phyloP scores from a whole-genome alignment of 257 asterid genomes.

The Craterostigma plantagineum region DNA sequence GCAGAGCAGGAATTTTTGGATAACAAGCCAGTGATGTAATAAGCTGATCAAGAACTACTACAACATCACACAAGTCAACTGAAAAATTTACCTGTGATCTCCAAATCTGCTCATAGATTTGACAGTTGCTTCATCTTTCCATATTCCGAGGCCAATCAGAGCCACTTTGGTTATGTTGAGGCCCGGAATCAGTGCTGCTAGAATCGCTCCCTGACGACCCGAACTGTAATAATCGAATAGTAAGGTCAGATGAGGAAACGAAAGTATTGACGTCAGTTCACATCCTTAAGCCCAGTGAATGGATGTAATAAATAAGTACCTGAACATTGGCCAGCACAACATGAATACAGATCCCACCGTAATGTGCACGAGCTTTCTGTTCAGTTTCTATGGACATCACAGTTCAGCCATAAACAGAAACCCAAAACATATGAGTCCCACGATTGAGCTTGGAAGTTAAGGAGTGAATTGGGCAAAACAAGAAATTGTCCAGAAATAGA shows the following conservation, averaged over 20 bases:
- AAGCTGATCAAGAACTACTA: neutral
- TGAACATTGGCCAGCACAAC: slow-evolving; percentile 99
- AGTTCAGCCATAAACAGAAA: slow-evolving; percentile 3
- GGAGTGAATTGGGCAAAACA: too few relatives aligned
- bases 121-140: slow-evolving; percentile 78
- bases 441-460: too few relatives aligned
- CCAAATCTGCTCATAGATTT: slow-evolving; percentile 93
- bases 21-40: slow-evolving; percentile 7
- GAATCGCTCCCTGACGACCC: slow-evolving; percentile 60
- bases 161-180: slow-evolving; percentile 53
- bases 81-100: slow-evolving; percentile 41
- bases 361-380: slow-evolving; percentile 67
- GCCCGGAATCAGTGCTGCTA: slow-evolving; percentile 63
- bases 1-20: slow-evolving; percentile 9
- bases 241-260: slow-evolving; percentile 12
- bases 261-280: neutral
- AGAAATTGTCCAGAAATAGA: too few relatives aligned
- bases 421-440: neutral
- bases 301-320: slow-evolving; percentile 31
- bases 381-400: slow-evolving; percentile 20
- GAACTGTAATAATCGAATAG: slow-evolving; percentile 31
- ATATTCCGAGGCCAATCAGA: slow-evolving; percentile 66
- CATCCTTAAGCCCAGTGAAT: neutral
- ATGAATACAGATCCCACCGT: slow-evolving; percentile 73
- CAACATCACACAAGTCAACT: too few relatives aligned